Evolutionary conservation across 768 basidiomycete species (phyloP).

Genomic region (Leucocoprinus leucothites): DNA sequence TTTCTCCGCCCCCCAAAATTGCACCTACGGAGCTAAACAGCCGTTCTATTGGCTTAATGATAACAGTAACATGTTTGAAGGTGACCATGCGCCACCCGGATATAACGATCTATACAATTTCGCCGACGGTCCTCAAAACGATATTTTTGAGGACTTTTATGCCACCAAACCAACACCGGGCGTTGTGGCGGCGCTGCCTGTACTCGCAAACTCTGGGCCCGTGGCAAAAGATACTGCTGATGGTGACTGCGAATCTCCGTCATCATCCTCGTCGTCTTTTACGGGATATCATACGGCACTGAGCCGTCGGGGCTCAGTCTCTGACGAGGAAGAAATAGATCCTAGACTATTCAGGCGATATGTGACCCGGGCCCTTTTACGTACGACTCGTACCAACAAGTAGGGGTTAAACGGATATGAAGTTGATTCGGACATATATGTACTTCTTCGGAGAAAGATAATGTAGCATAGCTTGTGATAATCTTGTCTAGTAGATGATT

Average conservation of each 20-base stretch:
- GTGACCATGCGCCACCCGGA: slow-evolving; percentile 53
- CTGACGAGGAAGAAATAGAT: not conserved
- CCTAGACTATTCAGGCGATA: slow-evolving; percentile 9
- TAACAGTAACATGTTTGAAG: slow-evolving; percentile 68
- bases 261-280: not conserved
- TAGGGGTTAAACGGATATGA: not conserved
- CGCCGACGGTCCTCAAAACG: slow-evolving; percentile 65
- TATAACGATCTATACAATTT: slow-evolving; percentile 75
- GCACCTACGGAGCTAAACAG: slow-evolving; percentile 70
- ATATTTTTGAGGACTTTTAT: slow-evolving; percentile 68
- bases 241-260: not conserved
- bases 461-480: too few species aligned
- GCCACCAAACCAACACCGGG: slow-evolving; percentile 39
- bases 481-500: too few species aligned
- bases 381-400: not conserved
- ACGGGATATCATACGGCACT: not conserved
- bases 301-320: not conserved
- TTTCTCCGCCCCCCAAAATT: slow-evolving; percentile 51
- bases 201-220: slow-evolving; percentile 20
- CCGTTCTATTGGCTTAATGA: slow-evolving; percentile 70
- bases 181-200: slow-evolving; percentile 35
- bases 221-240: not conserved
- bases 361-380: slow-evolving; percentile 8
- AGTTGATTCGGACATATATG: too few species aligned
- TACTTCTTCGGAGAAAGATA: too few species aligned